Conservation (phyloP, 352 stramenopile genomes). For the Globisporangium spinosum region DNA sequence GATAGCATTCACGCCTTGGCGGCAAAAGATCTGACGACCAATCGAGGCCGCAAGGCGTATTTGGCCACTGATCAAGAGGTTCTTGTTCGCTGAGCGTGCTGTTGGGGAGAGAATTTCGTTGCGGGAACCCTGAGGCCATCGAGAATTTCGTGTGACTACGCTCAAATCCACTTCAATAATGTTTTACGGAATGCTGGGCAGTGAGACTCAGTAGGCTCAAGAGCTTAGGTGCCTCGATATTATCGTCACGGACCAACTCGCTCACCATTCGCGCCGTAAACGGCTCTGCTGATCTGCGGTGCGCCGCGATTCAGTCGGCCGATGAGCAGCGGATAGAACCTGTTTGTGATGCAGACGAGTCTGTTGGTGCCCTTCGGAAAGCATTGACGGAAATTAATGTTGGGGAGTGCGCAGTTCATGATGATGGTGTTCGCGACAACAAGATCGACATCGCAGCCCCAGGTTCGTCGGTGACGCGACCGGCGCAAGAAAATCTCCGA, state of each 20-base stretch:
- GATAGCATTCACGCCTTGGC: no score
- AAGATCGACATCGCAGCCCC: background rate
- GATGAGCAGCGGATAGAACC: background rate
- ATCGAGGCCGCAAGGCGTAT: no score
- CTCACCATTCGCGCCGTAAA: constrained; percentile 21
- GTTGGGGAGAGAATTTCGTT: no score
- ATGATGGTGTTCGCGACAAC: background rate
- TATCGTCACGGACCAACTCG: constrained; percentile 15
- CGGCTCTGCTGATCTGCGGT: background rate
- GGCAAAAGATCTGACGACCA: no score
- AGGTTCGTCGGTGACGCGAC: background rate
- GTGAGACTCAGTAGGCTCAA: constrained; percentile 25
- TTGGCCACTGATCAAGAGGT: no score
- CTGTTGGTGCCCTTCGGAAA: background rate
- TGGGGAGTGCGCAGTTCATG: constrained; percentile 6
- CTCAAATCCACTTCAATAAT: no score
- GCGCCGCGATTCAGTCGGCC: background rate
- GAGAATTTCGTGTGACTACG: no score
- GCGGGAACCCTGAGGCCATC: no score
- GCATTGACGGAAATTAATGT: constrained; percentile 15
- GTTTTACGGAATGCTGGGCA: background rate
- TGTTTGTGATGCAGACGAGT: background rate
- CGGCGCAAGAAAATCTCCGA: background rate
- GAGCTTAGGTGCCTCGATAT: constrained; percentile 23
- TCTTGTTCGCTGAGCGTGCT: no score